A percentile compares a stretch with the other conserved stretches of the same genome.
Evolutionary conservation across 768 basidiomycete species (phyloP).

Genomic region (Hemileccinum impolitum): DNA sequence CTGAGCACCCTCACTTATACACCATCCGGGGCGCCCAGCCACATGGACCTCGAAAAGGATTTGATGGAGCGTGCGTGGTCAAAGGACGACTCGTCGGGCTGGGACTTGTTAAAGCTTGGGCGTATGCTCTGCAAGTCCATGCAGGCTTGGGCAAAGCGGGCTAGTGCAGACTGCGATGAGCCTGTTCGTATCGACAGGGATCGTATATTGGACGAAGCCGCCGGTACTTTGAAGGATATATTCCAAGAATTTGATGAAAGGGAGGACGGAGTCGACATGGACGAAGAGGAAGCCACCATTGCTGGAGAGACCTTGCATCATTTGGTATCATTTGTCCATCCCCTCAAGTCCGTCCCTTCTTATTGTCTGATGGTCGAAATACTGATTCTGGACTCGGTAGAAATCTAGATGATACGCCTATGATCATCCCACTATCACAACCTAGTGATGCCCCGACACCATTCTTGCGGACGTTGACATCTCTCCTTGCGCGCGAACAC

Average conservation of each 20-base stretch:
- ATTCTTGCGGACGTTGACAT: constrained; percentile 58
- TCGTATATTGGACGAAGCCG: constrained; percentile 64
- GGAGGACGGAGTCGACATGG: constrained; percentile 52
- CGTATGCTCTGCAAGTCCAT: constrained; percentile 52
- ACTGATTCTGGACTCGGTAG: constrained; percentile 28
- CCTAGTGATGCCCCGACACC: constrained; percentile 55
- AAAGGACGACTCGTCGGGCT: constrained; percentile 61
- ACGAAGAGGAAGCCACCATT: constrained; percentile 66
- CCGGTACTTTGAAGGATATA: constrained; percentile 67
- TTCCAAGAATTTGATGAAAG: constrained; percentile 68
- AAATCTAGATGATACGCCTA: constrained; percentile 42
- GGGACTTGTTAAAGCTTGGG: constrained; percentile 63
- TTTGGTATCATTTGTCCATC: constrained; percentile 54
- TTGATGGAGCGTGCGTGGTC: constrained; percentile 74
- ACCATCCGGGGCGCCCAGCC: constrained; percentile 55
- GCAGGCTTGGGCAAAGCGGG: constrained; percentile 52
- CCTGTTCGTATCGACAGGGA: constrained; percentile 40
- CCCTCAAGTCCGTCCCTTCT: constrained; percentile 49
- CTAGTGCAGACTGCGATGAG: constrained; percentile 27
- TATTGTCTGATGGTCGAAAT: background rate
- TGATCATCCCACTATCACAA: constrained; percentile 51
- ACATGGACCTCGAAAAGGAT: constrained; percentile 58
- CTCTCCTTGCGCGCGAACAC: constrained; percentile 62
- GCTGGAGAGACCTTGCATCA: constrained; percentile 60
- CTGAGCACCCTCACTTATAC: constrained; percentile 52